Evolutionary conservation across 2,329 filamentous ascomycete genomes (phyloP).

Genomic region (Aspergillus thermomutatus): DNA sequence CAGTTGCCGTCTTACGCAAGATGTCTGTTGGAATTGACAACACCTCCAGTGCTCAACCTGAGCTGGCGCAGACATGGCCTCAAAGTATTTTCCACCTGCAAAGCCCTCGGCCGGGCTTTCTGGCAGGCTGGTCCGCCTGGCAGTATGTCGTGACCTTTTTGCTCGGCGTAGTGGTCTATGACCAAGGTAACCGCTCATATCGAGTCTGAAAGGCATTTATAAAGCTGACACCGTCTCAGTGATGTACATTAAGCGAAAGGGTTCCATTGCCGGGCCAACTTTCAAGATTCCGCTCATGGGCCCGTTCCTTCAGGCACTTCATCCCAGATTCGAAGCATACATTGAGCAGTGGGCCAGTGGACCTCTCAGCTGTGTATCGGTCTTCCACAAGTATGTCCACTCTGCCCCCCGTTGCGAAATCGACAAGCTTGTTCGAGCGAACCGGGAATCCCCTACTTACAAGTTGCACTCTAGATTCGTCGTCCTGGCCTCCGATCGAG

Average conservation of each 20-base stretch:
- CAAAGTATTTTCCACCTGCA: not conserved
- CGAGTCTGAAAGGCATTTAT: not conserved
- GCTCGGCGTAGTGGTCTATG: conserved; percentile 67
- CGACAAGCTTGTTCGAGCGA: not conserved
- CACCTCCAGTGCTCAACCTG: conserved; percentile 7
- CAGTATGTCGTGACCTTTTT: conserved; percentile 52
- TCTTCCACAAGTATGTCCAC: conserved; percentile 79
- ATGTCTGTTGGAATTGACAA: conserved; percentile 13
- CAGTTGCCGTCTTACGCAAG: not conserved
- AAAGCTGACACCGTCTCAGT: conserved; percentile 44
- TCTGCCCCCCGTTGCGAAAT: not conserved
- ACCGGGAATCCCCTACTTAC: not conserved
- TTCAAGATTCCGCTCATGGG: conserved; percentile 77
- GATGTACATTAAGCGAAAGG: conserved; percentile 66
- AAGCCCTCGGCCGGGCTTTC: not conserved
- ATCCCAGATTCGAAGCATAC: conserved; percentile 83
- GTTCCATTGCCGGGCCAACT: conserved; percentile 65
- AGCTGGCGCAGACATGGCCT: conserved; percentile 6
- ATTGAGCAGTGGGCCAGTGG: conserved; percentile 81
- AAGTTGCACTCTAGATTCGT: conserved; percentile 63
- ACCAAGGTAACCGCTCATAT: conserved; percentile 64
- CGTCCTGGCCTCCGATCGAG: conserved; percentile 83
- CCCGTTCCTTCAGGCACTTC: conserved; percentile 78
- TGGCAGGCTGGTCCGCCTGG: conserved; percentile 40
- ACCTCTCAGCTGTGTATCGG: conserved; percentile 86